Base-by-base conservation (phyloP, 495 filamentous ascomycete species). In the Sporormia fimetaria region DNA sequence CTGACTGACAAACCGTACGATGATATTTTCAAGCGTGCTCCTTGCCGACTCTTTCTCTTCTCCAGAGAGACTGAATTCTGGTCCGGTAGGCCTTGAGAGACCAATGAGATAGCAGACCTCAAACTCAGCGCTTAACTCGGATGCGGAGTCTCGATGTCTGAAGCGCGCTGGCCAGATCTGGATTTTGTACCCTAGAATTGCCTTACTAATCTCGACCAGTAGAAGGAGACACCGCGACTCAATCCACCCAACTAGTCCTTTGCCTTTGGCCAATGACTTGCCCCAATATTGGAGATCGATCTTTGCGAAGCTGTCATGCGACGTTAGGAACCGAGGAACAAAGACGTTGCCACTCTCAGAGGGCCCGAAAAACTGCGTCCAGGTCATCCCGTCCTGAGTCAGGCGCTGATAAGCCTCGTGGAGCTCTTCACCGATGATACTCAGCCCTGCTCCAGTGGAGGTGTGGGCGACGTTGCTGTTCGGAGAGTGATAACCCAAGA, bases 161-260 rank as follows among this genome's bases (percentile, higher is more conserved):
- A 76, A 78, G 9, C 72, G 56, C 17, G 59, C 67, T 8, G 74
- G 74, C 74, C 74, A 78, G 16, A 76, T 69, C 21, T 70, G 63
- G 9, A 64, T 66, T 31, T 68, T 51, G 17, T 76, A 35, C 1
- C 56, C 49, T 8, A 69, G 64, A 12, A 66, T 49, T 9, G 60
- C 60, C 20, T 61, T 62, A 35, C 65, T 52, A 23, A 78, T 49
- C 44, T 72, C 73, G 34, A 69, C 65, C n/a, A 76, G 57, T 22
- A 76, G 54, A 37, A 51, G 36, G 8, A 69, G 56, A 28, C 62
- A 69, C 31, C 64, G 58, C 21, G 67, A 69, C 46, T 78, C 74
- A 32, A 76, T 42, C 70, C 73, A 75, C 8, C 68, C 67, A 6
- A 74, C 50, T 12, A 71, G 64, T 20, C 49, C 44, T 10, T 58